Percentiles rank a stretch among this genome's conserved stretches.
These are phyloP conservation scores for Lactarius akahatsu DNA, from an alignment of 768 basidiomycete species.

Conservation along the genomic window DNA sequence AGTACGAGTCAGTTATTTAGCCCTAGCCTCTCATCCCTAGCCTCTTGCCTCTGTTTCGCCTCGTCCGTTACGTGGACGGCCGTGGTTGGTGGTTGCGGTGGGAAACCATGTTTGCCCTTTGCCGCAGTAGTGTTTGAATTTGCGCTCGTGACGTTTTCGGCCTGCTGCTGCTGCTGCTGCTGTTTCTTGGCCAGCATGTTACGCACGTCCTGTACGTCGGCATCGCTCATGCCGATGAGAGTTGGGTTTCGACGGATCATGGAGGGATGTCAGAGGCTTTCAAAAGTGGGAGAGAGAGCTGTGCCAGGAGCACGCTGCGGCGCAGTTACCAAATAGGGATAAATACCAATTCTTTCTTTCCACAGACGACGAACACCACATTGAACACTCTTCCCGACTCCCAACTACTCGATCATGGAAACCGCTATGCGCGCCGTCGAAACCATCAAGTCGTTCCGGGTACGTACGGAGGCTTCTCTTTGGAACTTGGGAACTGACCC, in stretches of 20 bases:
- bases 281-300: background rate
- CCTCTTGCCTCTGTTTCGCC: slow-evolving; percentile 38
- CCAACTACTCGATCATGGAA: slow-evolving; percentile 51
- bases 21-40: slow-evolving; percentile 39
- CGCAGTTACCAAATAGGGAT: slow-evolving; percentile 24
- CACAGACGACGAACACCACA: background rate
- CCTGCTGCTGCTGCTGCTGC: slow-evolving; percentile 4
- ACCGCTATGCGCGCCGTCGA: slow-evolving; percentile 62
- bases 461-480: slow-evolving; percentile 38
- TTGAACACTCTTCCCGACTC: slow-evolving; percentile 4
- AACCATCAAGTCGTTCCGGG: slow-evolving; percentile 66
- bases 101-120: slow-evolving; percentile 20
- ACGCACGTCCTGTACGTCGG: slow-evolving; percentile 77
- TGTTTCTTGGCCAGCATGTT: slow-evolving; percentile 48
- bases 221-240: slow-evolving; percentile 70
- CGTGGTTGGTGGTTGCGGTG: slow-evolving; percentile 12
- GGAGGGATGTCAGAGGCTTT: slow-evolving; percentile 29
- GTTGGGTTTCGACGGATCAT: slow-evolving; percentile 81
- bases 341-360: slow-evolving; percentile 5
- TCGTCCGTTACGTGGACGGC: slow-evolving; percentile 34
- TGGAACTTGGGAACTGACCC: background rate
- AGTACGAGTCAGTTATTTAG: slow-evolving; percentile 7
- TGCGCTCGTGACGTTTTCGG: slow-evolving; percentile 23
- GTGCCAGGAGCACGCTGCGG: slow-evolving; percentile 15
- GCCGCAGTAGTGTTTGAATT: slow-evolving; percentile 11